These are phyloP conservation scores for Aureobasidium musti DNA, from an alignment of 2,329 filamentous ascomycete genomes.

Conservation along the genomic window DNA sequence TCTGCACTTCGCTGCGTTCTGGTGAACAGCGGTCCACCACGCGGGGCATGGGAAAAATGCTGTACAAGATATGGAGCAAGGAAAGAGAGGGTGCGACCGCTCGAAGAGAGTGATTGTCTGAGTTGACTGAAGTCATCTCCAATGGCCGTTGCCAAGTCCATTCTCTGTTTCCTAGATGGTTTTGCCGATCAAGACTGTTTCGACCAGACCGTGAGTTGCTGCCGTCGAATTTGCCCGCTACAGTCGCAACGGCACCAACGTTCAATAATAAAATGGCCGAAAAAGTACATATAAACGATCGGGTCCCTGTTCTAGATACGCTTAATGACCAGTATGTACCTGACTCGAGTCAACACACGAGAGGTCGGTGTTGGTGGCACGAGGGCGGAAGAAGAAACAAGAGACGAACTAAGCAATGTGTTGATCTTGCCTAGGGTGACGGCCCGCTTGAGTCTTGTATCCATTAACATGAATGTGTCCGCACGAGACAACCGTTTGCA, in stretches of 20 bases:
- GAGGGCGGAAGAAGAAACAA: not conserved
- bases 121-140: constrained; percentile 28
- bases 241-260: constrained; percentile 22
- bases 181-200: constrained; percentile 26
- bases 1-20: constrained; percentile 1
- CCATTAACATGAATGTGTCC: not conserved
- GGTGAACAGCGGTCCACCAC: not conserved
- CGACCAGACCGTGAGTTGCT: constrained; percentile 21
- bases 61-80: constrained; percentile 3
- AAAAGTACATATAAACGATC: constrained; percentile 18
- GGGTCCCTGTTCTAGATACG: not conserved
- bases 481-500: constrained; percentile 1
- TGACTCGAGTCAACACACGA: constrained; percentile 1
- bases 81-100: not conserved
- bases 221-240: constrained; percentile 11
- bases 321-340: not conserved
- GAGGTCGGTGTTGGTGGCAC: constrained; percentile 9
- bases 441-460: not conserved
- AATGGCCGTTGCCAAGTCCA: constrained; percentile 29
- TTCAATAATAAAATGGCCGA: constrained; percentile 18
- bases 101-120: constrained; percentile 18
- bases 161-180: constrained; percentile 26
- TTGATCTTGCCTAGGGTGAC: not conserved
- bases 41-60: constrained; percentile 1
- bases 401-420: not conserved